Evolutionary conservation across 2,329 filamentous ascomycete species (phyloP).

Genomic region (Fusarium sp.): DNA sequence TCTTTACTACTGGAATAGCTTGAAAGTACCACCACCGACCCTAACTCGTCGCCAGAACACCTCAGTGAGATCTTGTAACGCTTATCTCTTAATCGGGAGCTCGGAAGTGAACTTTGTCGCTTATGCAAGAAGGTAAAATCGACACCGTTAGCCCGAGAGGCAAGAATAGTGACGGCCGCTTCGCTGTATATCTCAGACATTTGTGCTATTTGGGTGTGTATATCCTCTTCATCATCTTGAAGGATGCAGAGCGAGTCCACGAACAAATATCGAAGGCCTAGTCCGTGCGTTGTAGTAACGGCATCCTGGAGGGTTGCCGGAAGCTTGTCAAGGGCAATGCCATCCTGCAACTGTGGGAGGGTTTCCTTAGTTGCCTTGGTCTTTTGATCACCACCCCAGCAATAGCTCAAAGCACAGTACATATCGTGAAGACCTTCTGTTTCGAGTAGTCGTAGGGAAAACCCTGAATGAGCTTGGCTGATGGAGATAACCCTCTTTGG

Average conservation of each 20-base stretch:
- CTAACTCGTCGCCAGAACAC: not conserved
- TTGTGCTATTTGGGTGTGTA: not conserved
- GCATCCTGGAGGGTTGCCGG: not conserved
- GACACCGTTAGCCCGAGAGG: not conserved
- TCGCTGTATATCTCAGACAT: not conserved
- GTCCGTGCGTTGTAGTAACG: not conserved
- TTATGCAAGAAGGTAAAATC: not conserved
- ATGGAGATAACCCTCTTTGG: not conserved
- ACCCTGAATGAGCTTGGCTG: not conserved
- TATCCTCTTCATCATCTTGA: not conserved
- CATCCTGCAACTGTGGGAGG: not conserved
- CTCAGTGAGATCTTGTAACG: not conserved
- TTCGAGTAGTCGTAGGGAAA: not conserved
- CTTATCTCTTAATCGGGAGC: not conserved
- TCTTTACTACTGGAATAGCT: not conserved
- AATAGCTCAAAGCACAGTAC: not conserved
- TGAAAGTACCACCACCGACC: not conserved
- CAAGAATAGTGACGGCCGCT: not conserved
- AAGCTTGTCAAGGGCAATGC: not conserved
- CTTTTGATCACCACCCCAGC: not conserved
- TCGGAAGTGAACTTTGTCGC: not conserved
- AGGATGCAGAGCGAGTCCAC: not conserved
- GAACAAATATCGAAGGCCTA: not conserved
- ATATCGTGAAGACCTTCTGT: not conserved
- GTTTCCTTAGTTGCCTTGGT: not conserved